Conservation (phyloP, 202 grass and related monocot species). For the Schoenoplectus triqueter region DNA sequence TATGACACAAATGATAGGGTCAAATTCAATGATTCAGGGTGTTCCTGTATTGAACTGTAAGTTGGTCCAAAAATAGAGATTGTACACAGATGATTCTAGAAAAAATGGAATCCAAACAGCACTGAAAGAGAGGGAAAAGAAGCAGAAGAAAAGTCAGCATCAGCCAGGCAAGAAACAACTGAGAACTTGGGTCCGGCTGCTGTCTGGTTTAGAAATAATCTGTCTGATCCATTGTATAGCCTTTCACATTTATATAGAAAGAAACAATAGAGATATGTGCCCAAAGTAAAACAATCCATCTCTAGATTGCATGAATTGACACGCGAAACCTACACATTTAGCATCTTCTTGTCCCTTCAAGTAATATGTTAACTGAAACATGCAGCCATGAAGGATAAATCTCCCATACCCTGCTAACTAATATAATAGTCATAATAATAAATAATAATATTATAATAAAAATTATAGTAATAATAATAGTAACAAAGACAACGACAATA, state of each 20-base stretch:
- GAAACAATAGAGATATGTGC: slow-evolving; percentile 16
- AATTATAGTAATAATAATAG: no score
- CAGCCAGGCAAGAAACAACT: slow-evolving; percentile 20
- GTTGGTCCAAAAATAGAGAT: not conserved
- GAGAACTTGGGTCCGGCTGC: not conserved
- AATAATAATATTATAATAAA: not conserved
- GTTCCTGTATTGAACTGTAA: slow-evolving; percentile 28
- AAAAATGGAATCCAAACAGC: not conserved
- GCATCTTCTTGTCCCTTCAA: not conserved
- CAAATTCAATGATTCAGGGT: slow-evolving; percentile 15
- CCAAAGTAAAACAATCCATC: slow-evolving; percentile 21
- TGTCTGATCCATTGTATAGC: slow-evolving; percentile 6
- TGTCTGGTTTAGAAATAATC: slow-evolving; percentile 9
- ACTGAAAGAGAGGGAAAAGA: not conserved
- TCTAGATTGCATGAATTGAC: slow-evolving; percentile 8
- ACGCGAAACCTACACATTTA: not conserved
- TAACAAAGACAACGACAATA: no score
- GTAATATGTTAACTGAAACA: not conserved
- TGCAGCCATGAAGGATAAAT: not conserved
- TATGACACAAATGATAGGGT: not conserved
- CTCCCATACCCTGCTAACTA: not conserved
- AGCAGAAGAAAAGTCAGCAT: slow-evolving; percentile 22
- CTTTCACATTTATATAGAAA: slow-evolving; percentile 23
- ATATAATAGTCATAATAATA: not conserved
- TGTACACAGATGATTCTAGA: slow-evolving; percentile 2